phyloP scores from a whole-genome alignment of 2,329 filamentous ascomycete genomes.

The Stemphylium lycopersici region DNA sequence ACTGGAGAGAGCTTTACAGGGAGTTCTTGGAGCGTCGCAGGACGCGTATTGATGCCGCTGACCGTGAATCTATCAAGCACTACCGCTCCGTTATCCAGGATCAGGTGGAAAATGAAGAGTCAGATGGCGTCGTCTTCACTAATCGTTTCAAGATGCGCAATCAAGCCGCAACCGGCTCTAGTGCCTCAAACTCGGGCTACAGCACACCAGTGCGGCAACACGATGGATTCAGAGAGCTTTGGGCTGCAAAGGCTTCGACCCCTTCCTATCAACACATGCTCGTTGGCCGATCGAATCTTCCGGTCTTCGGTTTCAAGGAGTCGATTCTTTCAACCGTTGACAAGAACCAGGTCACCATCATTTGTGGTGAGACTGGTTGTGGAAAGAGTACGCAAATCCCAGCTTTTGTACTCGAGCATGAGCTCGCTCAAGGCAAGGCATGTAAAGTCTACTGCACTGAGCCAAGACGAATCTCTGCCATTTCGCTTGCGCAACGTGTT shows the following conservation, averaged over 20 bases:
- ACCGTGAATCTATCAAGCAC: slow-evolving; percentile 71
- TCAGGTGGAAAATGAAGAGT: slow-evolving; percentile 63
- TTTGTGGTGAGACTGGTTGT: slow-evolving; percentile 96
- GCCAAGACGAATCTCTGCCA: slow-evolving; percentile 92
- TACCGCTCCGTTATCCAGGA: slow-evolving; percentile 74
- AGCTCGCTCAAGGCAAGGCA: slow-evolving; percentile 76
- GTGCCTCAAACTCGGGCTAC: slow-evolving; percentile 38
- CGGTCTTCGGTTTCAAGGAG: slow-evolving; percentile 85
- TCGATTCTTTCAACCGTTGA: slow-evolving; percentile 80
- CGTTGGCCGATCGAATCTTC: slow-evolving; percentile 75
- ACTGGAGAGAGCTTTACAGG: slow-evolving; percentile 85
- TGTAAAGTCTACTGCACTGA: slow-evolving; percentile 98
- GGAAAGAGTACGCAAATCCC: slow-evolving; percentile 99
- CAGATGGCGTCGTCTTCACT: slow-evolving; percentile 69
- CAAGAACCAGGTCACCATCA: slow-evolving; percentile 82
- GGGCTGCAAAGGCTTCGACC: slow-evolving; percentile 58
- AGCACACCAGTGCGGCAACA: slow-evolving; percentile 37
- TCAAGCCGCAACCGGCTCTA: slow-evolving; percentile 35
- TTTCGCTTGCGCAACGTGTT: slow-evolving; percentile 89
- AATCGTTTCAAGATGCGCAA: slow-evolving; percentile 69
- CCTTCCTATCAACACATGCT: slow-evolving; percentile 78
- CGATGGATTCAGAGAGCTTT: slow-evolving; percentile 57
- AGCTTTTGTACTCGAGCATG: slow-evolving; percentile 87
- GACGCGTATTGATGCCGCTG: slow-evolving; percentile 69
- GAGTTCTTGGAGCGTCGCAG: slow-evolving; percentile 77